Base-by-base conservation (phyloP, 371 early-diverging fungal species). In the Lichtheimia corymbifera region DNA sequence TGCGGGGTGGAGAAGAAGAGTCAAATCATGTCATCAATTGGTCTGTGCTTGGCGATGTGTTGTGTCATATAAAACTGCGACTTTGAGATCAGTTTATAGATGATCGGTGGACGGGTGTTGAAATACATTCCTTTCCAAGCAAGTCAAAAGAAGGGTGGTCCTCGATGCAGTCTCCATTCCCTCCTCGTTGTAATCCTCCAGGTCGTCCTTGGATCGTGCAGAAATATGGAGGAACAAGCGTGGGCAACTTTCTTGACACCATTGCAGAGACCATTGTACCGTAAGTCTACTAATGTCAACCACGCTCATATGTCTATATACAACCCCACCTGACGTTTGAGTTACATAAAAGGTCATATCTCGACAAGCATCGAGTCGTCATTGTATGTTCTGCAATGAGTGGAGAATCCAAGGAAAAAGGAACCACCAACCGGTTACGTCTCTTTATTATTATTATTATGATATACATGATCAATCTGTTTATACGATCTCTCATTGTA, bases 201-300 rank as follows among this genome's bases (percentile, higher is more conserved):
- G 53, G 67, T 55, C 61, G 66, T 1, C 86, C 86, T 20, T 91
- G 89, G 88, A 66, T 90, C 47, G 92, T 93, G 27, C 89, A 91
- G 66, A 94, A 94, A 78, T 94, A 91, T 77, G 94, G 94, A 54
- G 93, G 94, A 44, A 94, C 94, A 35, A 91, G 91, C 64, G 86
- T 94, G 50, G 93, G 94, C 59, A 94, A 93, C 76, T 92, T 89
- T 63, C 55, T 84, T 20, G 75, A 82, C 14, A 73, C 68, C 45
- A 87, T 89, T 55, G 77, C 84, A 11, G 71, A 73, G 42, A 76
- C 67, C 52, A 85, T 89, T 62, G 77, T 87, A 20, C 80, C 77
- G 84, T 87, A 81, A 68, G 73, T 60, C 40, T 54, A 9, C 45
- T 18, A 41, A n/a, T 55, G 30, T 42, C 35, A 35, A 43, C 22